Conservation (phyloP, 495 filamentous ascomycete genomes). For the Penicillium lividum region DNA sequence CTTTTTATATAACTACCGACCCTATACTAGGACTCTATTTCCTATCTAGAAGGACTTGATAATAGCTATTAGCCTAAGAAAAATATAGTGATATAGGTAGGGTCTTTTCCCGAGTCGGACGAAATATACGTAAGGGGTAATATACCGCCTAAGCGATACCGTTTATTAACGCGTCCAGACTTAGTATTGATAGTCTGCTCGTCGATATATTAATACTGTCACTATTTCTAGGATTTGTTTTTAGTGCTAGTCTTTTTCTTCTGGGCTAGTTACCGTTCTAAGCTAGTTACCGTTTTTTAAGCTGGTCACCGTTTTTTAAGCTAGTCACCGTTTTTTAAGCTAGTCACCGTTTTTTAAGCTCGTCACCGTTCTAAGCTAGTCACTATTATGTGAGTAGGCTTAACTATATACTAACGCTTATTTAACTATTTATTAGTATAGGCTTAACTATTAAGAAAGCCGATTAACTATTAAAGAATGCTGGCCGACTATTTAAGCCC, state of each 20-base stretch:
- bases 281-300: no score
- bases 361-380: not conserved
- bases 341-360: no score
- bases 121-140: not conserved
- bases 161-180: slow-evolving; percentile 3
- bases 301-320: no score
- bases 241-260: no score
- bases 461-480: not conserved
- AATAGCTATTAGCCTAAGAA: slow-evolving; percentile 2
- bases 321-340: no score
- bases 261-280: no score
- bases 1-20: not conserved
- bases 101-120: no score
- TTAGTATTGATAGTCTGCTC: slow-evolving; percentile 2
- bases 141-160: slow-evolving; percentile 1
- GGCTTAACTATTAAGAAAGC: not conserved
- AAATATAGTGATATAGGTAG: slow-evolving; percentile 1
- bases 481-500: not conserved
- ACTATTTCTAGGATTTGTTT: no score
- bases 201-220: no score
- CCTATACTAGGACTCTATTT: not conserved
- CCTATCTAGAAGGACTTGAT: slow-evolving; percentile 2
- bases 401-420: not conserved
- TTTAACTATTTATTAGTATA: not conserved
- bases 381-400: not conserved